These are phyloP conservation scores for Solanum chilense DNA, from an alignment of 257 asterid species.

Conservation along the genomic window DNA sequence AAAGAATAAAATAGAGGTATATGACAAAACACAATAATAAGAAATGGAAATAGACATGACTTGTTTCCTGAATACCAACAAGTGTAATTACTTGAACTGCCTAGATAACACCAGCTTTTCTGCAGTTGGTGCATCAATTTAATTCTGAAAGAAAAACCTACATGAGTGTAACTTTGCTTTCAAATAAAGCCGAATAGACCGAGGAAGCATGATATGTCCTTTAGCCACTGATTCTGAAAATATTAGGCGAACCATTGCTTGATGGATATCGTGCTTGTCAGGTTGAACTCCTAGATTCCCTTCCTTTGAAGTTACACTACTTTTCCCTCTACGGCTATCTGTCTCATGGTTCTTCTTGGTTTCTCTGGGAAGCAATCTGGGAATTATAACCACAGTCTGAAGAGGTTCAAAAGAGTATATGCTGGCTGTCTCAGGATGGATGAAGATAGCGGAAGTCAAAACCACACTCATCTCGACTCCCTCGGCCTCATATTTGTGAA, in stretches of 20 bases:
- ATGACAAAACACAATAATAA: background rate
- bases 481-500: constrained; percentile 33
- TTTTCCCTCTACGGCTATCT: constrained; percentile 24
- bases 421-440: constrained; percentile 90
- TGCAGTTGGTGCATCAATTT: background rate
- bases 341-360: constrained; percentile 25
- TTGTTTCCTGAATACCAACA: background rate
- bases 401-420: constrained; percentile 42
- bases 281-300: constrained; percentile 21
- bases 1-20: background rate
- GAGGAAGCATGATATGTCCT: constrained; percentile 88
- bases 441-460: constrained; percentile 57
- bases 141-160: constrained; percentile 34
- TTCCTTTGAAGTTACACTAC: constrained; percentile 38
- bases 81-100: background rate
- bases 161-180: constrained; percentile 77
- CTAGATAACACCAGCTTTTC: background rate
- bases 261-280: constrained; percentile 24
- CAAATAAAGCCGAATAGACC: constrained; percentile 78
- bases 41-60: background rate
- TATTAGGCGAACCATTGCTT: constrained; percentile 37
- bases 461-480: constrained; percentile 50
- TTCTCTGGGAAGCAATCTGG: constrained; percentile 33
- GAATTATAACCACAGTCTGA: constrained; percentile 54
- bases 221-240: constrained; percentile 69